Conservation (phyloP, 2,329 filamentous ascomycete species). For the Xylariaceae sp. region DNA sequence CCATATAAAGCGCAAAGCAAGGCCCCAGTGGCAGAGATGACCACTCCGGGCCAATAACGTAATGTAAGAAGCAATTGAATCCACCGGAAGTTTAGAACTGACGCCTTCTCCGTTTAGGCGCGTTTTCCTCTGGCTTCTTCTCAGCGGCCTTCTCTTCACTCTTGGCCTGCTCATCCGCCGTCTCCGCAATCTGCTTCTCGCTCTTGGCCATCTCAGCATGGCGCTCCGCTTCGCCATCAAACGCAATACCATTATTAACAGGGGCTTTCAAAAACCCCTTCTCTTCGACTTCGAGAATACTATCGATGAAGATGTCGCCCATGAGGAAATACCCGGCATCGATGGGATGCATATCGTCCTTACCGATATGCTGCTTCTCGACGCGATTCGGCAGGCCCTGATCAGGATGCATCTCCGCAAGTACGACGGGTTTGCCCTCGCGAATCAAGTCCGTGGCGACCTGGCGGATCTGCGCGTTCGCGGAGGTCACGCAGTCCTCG, state of each 20-base stretch:
- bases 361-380: constrained; percentile 24
- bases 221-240: constrained; percentile 20
- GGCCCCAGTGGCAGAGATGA: background rate
- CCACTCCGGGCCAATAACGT: background rate
- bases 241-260: constrained; percentile 19
- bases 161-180: constrained; percentile 6
- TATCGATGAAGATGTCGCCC: constrained; percentile 31
- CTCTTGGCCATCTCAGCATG: constrained; percentile 15
- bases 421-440: constrained; percentile 25
- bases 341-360: constrained; percentile 29
- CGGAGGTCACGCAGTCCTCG: constrained; percentile 27
- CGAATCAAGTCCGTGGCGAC: constrained; percentile 25
- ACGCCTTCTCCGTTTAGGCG: constrained; percentile 6
- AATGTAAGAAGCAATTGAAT: background rate
- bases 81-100: background rate
- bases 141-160: background rate
- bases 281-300: constrained; percentile 26
- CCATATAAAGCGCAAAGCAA: background rate
- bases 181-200: constrained; percentile 10
- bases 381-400: constrained; percentile 27
- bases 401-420: constrained; percentile 30
- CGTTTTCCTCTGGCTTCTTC: constrained; percentile 5
- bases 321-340: constrained; percentile 29
- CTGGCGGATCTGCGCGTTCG: constrained; percentile 30
- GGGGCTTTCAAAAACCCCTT: constrained; percentile 24